Evolutionary conservation across 306 rosid species (phyloP).

Genomic region (Oemleria cerasiformis): DNA sequence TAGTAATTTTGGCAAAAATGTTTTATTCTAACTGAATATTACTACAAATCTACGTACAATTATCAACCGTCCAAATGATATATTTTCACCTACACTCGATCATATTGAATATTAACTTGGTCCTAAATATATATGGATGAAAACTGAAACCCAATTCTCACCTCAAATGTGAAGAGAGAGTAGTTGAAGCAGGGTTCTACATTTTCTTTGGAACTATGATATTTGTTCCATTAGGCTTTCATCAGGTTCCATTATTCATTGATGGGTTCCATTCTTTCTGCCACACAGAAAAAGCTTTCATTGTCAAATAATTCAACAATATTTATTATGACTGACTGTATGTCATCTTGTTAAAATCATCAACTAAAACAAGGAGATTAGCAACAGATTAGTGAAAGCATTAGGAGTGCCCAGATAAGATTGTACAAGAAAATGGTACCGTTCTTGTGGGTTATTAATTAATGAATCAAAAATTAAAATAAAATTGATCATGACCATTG

Average conservation of each 20-base stretch:
- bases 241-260: constrained; percentile 1
- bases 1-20: too few species aligned
- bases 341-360: neutral
- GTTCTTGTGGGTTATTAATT: neutral
- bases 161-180: neutral
- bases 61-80: too few species aligned
- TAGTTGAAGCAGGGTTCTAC: neutral
- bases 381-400: neutral
- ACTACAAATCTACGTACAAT: too few species aligned
- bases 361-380: neutral
- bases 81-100: too few species aligned
- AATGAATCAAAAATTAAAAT: neutral
- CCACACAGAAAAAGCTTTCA: neutral
- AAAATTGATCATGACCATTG: constrained; percentile 1
- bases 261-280: constrained; percentile 12
- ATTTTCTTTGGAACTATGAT: constrained; percentile 6
- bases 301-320: neutral
- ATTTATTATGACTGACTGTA: neutral
- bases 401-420: neutral
- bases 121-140: too few species aligned
- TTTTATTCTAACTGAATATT: too few species aligned
- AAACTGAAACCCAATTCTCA: neutral
- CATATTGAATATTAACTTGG: too few species aligned
- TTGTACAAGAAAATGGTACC: neutral
- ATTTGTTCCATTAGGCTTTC: constrained; percentile 9